Evolutionary conservation across 257 asterid species (phyloP), one percentile per base, ranked within the genome.

Genomic region (Fraxinus pennsylvanica): DNA sequence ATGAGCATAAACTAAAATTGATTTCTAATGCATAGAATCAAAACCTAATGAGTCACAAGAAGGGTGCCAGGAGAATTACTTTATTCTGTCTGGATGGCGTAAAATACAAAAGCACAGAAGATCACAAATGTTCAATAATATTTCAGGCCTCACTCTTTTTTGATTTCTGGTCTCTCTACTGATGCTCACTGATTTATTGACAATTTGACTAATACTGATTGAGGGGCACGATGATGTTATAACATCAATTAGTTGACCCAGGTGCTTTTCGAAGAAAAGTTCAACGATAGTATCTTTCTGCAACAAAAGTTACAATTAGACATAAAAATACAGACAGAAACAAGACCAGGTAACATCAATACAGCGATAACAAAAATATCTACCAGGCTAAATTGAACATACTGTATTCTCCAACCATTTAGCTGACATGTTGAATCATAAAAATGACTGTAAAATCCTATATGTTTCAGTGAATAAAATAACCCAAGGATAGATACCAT

Each of bases 31-130:
- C 72, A 73, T 68, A 29, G 22, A 25, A 14, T 68, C 59, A 68
- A 5, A 71, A 14, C 72, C 74, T 75, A 70, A 71, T 27, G 41
- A 69, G 70, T 70, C 47, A 81, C 50, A 43, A 32, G 17, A 29
- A 57, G 33, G 72, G 71, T 66, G 41, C 29, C 69, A 45, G 83
- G 79, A 77, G 79, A 66, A 74, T 89, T 90, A 96, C 98, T 96
- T 93, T 84, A 93, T 96, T 87, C 95, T 90, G 74, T 87, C 86
- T 27, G 99, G 96, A 85, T 96, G 99, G 86, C 94, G 97, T 89
- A 92, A 78, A 66, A 96, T 91, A 68, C 97, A 96, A 86, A 92
- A 96, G 93, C 95, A 91, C 75, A 96, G 94, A 82, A 96, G 92
- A 79, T 96, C 99, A 84, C 98, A 93, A 75, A 92, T 85, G 83